These are phyloP conservation scores for Suhomyces panamericanus DNA, from an alignment of 1,139 yeast genomes.

Conservation along the genomic window DNA sequence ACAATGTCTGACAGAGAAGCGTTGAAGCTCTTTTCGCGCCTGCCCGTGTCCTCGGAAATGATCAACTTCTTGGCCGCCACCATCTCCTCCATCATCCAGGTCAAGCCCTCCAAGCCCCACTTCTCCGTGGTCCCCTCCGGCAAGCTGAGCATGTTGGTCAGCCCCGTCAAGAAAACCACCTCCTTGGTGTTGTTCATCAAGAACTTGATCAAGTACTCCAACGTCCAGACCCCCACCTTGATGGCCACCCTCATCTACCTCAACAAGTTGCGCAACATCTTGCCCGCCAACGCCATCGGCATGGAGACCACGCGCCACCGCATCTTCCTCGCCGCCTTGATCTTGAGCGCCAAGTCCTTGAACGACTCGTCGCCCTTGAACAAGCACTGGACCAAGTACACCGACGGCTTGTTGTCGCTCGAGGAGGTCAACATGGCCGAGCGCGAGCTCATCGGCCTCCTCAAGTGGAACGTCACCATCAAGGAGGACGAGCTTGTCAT, in stretches of 20 bases:
- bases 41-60: constrained; percentile 79
- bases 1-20: constrained; percentile 57
- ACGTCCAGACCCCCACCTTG: constrained; percentile 92
- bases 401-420: constrained; percentile 74
- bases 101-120: constrained; percentile 33
- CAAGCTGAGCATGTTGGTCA: constrained; percentile 21
- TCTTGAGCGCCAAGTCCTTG: constrained; percentile 84
- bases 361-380: constrained; percentile 94
- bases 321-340: constrained; percentile 82
- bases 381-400: constrained; percentile 93
- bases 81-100: constrained; percentile 74
- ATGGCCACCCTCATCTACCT: constrained; percentile 89
- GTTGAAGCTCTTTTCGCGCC: constrained; percentile 68
- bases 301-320: constrained; percentile 94
- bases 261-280: constrained; percentile 67
- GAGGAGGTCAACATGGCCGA: constrained; percentile 90
- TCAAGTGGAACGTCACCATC: constrained; percentile 81
- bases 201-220: constrained; percentile 71
- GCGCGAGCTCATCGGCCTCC: constrained; percentile 74
- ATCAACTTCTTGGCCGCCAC: constrained; percentile 76
- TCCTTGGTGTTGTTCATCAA: constrained; percentile 64
- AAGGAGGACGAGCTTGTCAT: constrained; percentile 65
- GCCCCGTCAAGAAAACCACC: constrained; percentile 28
- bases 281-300: constrained; percentile 89
- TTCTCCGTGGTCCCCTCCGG: constrained; percentile 18